Conservation (phyloP, 2,329 filamentous ascomycete species). For the Pleoardoris graminearum region DNA sequence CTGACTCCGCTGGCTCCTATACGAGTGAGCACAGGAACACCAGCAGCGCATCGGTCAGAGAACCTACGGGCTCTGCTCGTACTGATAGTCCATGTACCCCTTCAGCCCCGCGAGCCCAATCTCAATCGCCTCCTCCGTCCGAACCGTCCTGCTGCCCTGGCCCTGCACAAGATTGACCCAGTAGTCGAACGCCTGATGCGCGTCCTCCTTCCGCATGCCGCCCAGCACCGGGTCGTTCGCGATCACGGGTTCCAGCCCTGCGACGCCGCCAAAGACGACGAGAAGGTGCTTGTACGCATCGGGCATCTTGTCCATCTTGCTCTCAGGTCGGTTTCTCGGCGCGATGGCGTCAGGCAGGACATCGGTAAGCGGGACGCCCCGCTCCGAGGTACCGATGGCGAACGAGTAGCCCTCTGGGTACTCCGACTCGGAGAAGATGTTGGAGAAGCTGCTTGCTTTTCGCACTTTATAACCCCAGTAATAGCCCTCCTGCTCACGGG, state of each 20-base stretch:
- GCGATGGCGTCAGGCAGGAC: constrained; percentile 29
- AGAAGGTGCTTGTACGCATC: constrained; percentile 69
- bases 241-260: constrained; percentile 76
- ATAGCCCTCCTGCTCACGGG: constrained; percentile 75
- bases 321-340: background rate
- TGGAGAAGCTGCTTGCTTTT: constrained; percentile 66
- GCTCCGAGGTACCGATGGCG: constrained; percentile 81
- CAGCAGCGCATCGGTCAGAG: background rate
- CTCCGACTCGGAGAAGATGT: constrained; percentile 75
- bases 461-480: constrained; percentile 85
- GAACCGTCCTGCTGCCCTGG: constrained; percentile 79
- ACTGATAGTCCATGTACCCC: constrained; percentile 38
- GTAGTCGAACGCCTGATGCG: constrained; percentile 75
- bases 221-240: constrained; percentile 64
- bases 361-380: constrained; percentile 58
- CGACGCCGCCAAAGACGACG: constrained; percentile 78
- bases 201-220: constrained; percentile 66
- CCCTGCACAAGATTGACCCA: constrained; percentile 82
- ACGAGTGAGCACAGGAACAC: background rate
- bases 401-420: constrained; percentile 80
- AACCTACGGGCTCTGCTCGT: background rate
- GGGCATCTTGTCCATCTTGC: constrained; percentile 20
- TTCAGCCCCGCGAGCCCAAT: constrained; percentile 72
- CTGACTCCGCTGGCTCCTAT: background rate
- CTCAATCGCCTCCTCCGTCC: constrained; percentile 82